These are phyloP conservation scores for Tanozyma kutaoensis DNA, from an alignment of 805 yeast species.

Conservation along the genomic window DNA sequence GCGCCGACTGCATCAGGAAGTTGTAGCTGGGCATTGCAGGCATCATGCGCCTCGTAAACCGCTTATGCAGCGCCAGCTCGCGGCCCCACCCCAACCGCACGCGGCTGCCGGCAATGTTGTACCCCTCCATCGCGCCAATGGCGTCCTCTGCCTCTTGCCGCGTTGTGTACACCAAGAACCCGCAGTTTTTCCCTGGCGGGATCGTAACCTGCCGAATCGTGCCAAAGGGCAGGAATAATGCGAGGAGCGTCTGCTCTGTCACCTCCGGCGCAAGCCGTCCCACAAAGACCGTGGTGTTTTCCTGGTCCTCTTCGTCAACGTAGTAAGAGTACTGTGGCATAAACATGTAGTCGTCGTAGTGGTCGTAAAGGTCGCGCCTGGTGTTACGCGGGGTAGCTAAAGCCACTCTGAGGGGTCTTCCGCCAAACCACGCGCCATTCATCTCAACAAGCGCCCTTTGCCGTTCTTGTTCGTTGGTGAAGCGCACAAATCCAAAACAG, in stretches of 20 bases:
- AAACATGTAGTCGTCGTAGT: too few species aligned
- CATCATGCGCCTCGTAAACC: too few species aligned
- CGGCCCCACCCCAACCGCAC: conserved; percentile 86
- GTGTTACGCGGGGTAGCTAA: conserved; percentile 59
- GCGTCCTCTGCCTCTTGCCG: conserved; percentile 80
- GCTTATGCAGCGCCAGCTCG: too few species aligned
- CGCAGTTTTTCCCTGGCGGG: conserved; percentile 77
- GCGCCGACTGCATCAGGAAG: too few species aligned
- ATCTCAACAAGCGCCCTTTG: conserved; percentile 55
- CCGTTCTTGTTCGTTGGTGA: conserved; percentile 57
- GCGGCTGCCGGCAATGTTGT: conserved; percentile 72
- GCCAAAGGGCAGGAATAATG: conserved; percentile 67
- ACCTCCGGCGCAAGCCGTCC: conserved; percentile 63
- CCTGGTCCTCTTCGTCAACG: conserved; percentile 27
- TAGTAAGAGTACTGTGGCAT: too few species aligned
- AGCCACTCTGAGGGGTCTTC: conserved; percentile 65
- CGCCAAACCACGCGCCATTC: conserved; percentile 75
- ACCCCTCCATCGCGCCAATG: conserved; percentile 80
- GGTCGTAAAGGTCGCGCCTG: too few species aligned
- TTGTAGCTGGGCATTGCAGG: too few species aligned
- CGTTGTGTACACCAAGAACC: conserved; percentile 72
- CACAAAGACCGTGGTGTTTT: conserved; percentile 64
- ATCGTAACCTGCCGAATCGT: conserved; percentile 53
- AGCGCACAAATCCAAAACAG: conserved; percentile 73
- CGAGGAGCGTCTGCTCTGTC: conserved; percentile 44